Evolutionary conservation across 768 basidiomycete genomes (phyloP).

Genomic region (Mrakia blollopis): DNA sequence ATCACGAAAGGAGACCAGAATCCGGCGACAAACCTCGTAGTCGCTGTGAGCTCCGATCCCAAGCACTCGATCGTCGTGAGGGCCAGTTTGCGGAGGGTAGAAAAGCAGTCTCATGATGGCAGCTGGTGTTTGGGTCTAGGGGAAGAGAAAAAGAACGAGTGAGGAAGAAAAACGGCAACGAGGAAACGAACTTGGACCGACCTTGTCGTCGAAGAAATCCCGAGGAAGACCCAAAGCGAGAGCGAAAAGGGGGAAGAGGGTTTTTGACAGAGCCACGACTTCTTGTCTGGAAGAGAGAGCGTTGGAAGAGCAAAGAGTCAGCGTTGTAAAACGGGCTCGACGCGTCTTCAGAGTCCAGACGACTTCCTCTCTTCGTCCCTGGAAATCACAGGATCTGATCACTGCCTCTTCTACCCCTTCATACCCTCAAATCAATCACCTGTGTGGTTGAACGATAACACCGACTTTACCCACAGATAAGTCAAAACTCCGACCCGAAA

Average conservation of each 20-base stretch:
- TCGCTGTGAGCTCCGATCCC: conserved; percentile 71
- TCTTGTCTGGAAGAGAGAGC: conserved; percentile 47
- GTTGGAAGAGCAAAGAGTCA: background rate
- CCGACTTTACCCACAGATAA: too few species aligned
- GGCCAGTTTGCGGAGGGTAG: conserved; percentile 72
- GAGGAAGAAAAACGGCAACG: background rate
- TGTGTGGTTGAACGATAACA: too few species aligned
- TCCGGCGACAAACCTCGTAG: conserved; percentile 48
- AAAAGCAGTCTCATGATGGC: conserved; percentile 78
- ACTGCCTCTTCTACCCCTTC: too few species aligned
- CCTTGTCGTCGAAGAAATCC: conserved; percentile 78
- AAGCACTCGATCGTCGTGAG: conserved; percentile 59
- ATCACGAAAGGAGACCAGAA: too few species aligned
- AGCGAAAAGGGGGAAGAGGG: conserved; percentile 77
- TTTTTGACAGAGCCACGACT: conserved; percentile 57
- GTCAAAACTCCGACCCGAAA: conserved; percentile 55
- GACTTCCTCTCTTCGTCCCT: too few species aligned
- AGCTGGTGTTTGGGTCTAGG: conserved; percentile 66
- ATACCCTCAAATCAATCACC: too few species aligned
- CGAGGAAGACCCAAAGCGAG: conserved; percentile 70
- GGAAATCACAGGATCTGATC: too few species aligned
- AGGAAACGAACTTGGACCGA: conserved; percentile 37
- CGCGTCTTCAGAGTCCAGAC: too few species aligned
- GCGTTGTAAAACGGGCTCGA: too few species aligned
- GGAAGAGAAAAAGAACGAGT: too few species aligned